Base-by-base conservation (phyloP, 2,329 filamentous ascomycete species). In the Calycina herbarum region DNA sequence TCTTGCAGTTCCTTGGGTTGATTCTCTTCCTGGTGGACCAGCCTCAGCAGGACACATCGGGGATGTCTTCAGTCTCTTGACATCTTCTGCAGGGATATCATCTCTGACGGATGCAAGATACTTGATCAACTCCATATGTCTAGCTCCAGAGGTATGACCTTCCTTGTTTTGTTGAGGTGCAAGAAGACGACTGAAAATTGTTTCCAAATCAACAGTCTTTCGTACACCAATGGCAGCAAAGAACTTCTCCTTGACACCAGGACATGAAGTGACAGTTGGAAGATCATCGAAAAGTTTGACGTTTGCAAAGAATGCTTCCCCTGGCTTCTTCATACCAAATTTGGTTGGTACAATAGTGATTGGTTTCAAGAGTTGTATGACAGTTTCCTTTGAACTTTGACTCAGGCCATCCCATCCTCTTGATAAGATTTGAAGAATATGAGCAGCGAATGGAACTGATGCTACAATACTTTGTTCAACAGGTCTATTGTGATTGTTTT, bases 231-330 rank as follows among this genome's bases (percentile, higher is more conserved):
- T 82, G 1, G 91, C 86, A 2, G 85, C 80, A 56, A 99, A 79
- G 68, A 99, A 92, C 76, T 96, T 97, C 57, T 98, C 94, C 76
- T 97, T 98, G 13, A 97, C 86, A 38, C 88, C 86, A 51, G 89
- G 87, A 56, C 94, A 87, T 13, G 86, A 87, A 69, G 89, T 86
- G 1, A 98, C 88, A 13, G 90, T 89, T 0, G 95, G 94, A 17
- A 99, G 82, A 75, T 99, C 95, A 68, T 97, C 93, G 74, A 99
- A 99, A 0, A 99, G 82, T 76, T 93, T 95, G 45, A 99, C 95
- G n/a, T 87, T 90, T 1, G 92, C 88, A 74, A 99, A 97, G 77
- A 97, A 99, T 0, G 95, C 89, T 70, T 98, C 93, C 2, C 82
- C 80, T 4, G 95, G 95, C 71, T 86, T 91, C 72, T 83, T 90